A percentile compares a stretch with the other conserved stretches of the same genome.
phyloP scores from a whole-genome alignment of 2,329 filamentous ascomycete genomes.

The Penicillium vulpinum region DNA sequence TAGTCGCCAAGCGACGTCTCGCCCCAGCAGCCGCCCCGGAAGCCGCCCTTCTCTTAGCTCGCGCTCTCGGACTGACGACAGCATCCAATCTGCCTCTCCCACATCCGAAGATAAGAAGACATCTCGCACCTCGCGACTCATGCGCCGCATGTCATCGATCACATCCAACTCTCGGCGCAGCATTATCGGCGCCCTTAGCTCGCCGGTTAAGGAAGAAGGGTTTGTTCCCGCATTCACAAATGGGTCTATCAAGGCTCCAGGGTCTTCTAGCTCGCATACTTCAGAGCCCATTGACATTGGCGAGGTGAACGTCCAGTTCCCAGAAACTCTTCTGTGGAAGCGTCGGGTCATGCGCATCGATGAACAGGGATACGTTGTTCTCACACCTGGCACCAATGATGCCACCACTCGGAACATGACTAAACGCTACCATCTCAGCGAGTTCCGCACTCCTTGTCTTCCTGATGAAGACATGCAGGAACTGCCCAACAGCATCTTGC shows the following conservation, averaged over 20 bases:
- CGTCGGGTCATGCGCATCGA: slow-evolving; percentile 85
- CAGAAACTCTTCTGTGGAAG: slow-evolving; percentile 95
- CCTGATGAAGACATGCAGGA: slow-evolving; percentile 93
- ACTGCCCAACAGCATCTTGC: slow-evolving; percentile 77
- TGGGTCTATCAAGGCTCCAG: slow-evolving; percentile 40
- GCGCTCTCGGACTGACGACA: slow-evolving; percentile 39
- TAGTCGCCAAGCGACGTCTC: slow-evolving; percentile 33
- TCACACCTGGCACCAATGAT: slow-evolving; percentile 68
- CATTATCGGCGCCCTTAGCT: slow-evolving; percentile 40
- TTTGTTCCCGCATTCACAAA: slow-evolving; percentile 7
- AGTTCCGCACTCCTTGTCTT: slow-evolving; percentile 75
- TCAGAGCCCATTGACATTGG: slow-evolving; percentile 70
- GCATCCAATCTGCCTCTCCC: slow-evolving; percentile 29
- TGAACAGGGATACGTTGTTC: slow-evolving; percentile 75
- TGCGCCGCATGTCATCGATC: slow-evolving; percentile 66
- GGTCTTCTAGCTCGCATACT: slow-evolving; percentile 36
- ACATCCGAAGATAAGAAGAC: slow-evolving; percentile 54
- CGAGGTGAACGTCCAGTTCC: slow-evolving; percentile 95
- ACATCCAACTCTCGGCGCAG: slow-evolving; percentile 54
- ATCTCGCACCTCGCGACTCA: slow-evolving; percentile 60
- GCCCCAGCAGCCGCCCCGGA: slow-evolving; percentile 43
- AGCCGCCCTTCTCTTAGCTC: slow-evolving; percentile 44
- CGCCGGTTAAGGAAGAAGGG: slow-evolving; percentile 40
- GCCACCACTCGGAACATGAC: slow-evolving; percentile 60
- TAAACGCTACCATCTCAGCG: slow-evolving; percentile 81